Evolutionary conservation across 768 basidiomycete species (phyloP).

Genomic region (Lyophyllum atratum): DNA sequence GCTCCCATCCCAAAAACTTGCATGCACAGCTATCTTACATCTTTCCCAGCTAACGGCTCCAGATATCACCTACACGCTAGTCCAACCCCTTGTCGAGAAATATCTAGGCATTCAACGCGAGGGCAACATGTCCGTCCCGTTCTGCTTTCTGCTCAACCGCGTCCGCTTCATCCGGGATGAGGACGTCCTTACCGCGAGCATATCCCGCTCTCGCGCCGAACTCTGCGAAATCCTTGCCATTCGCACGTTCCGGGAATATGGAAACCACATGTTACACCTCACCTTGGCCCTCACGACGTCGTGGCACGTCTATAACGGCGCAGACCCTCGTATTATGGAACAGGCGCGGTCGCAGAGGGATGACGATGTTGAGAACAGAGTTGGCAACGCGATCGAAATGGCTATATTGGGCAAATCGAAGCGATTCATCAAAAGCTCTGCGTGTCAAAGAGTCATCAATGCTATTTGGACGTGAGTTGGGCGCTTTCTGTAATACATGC

Average conservation of each 20-base stretch:
- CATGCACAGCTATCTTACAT: not conserved
- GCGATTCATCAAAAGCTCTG: constrained; percentile 84
- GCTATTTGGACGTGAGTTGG: constrained; percentile 70
- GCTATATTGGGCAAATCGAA: constrained; percentile 88
- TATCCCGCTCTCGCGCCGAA: constrained; percentile 75
- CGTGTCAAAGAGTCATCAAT: constrained; percentile 90
- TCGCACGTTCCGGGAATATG: constrained; percentile 72
- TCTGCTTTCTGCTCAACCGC: constrained; percentile 86
- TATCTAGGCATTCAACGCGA: constrained; percentile 70
- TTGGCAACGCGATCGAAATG: constrained; percentile 92
- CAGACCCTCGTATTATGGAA: constrained; percentile 57
- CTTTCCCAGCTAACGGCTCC: constrained; percentile 68
- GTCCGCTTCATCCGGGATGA: constrained; percentile 84
- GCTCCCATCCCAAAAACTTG: constrained; percentile 23
- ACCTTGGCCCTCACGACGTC: constrained; percentile 73
- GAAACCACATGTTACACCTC: constrained; percentile 66
- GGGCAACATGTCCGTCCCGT: constrained; percentile 84
- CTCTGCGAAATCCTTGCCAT: constrained; percentile 93
- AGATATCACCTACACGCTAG: constrained; percentile 88
- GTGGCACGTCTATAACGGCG: constrained; percentile 82
- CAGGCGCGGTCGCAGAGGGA: constrained; percentile 65
- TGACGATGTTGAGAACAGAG: constrained; percentile 72
- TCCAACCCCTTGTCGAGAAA: constrained; percentile 87
- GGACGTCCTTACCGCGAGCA: constrained; percentile 62
- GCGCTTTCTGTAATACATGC: not conserved